Percentiles rank a stretch among this genome's conserved stretches.
Conservation (phyloP, 2,329 filamentous ascomycete species). For the Aureobasidium subglaciale region DNA sequence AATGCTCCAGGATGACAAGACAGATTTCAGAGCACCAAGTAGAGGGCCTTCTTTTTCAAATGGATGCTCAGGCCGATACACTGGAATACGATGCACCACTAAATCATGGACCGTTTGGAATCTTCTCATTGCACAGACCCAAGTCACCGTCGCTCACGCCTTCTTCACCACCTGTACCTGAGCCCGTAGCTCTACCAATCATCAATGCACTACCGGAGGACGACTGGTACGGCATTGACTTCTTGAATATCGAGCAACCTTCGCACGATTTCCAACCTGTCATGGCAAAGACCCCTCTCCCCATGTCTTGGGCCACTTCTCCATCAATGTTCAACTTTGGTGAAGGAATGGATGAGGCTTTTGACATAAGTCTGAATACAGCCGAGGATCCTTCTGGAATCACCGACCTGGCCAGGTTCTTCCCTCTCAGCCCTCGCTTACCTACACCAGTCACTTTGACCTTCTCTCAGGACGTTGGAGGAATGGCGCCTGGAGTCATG, state of each 20-base stretch:
- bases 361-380: neutral
- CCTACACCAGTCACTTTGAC: constrained; percentile 4
- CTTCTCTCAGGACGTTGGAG: constrained; percentile 7
- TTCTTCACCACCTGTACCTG: constrained; percentile 5
- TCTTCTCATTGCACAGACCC: neutral
- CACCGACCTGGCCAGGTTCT: neutral
- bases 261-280: neutral
- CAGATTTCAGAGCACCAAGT: neutral
- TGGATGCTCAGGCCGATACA: neutral
- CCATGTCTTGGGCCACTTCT: neutral
- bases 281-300: neutral
- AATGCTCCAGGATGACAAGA: constrained; percentile 1
- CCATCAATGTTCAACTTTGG: constrained; percentile 7
- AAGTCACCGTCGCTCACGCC: neutral
- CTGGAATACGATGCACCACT: neutral
- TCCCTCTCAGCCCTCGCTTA: constrained; percentile 5
- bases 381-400: neutral
- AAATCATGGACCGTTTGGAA: constrained; percentile 7
- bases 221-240: constrained; percentile 10
- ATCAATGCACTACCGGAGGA: neutral
- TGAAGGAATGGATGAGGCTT: neutral
- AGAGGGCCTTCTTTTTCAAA: neutral
- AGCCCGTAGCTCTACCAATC: neutral
- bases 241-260: constrained; percentile 1
- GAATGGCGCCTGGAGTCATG: constrained; percentile 1